phyloP scores from a whole-genome alignment of 768 basidiomycete genomes.

The Suillus tomentosus region DNA sequence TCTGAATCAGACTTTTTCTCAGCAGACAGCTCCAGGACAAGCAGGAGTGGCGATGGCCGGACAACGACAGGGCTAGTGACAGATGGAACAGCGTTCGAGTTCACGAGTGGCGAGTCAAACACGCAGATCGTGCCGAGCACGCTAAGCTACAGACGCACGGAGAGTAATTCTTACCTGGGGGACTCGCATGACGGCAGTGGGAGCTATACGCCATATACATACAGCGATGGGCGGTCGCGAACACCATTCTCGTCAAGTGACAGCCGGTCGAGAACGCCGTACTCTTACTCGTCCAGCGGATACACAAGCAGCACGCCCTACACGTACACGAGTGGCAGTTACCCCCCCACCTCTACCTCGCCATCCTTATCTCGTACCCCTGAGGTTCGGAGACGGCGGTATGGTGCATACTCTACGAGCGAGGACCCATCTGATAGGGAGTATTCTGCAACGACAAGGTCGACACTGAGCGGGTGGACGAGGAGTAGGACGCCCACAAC shows the following conservation, averaged over 20 bases:
- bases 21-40: conserved; percentile 31
- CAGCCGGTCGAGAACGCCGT: conserved; percentile 15
- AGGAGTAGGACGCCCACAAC: conserved; percentile 36
- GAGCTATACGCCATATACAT: conserved; percentile 31
- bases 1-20: conserved; percentile 39
- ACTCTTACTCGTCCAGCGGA: conserved; percentile 18
- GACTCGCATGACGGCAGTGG: conserved; percentile 51
- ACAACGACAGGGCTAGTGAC: conserved; percentile 37
- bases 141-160: conserved; percentile 51
- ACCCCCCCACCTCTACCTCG: conserved; percentile 36
- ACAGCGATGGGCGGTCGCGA: conserved; percentile 5
- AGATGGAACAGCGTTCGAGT: conserved; percentile 41
- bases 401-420: conserved; percentile 35
- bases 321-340: conserved; percentile 29
- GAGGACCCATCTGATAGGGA: conserved; percentile 62
- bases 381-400: conserved; percentile 56
- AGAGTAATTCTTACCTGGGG: conserved; percentile 57
- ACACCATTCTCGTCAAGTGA: conserved; percentile 14
- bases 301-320: conserved; percentile 19
- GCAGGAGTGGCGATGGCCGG: conserved; percentile 23
- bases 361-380: conserved; percentile 62
- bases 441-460: conserved; percentile 42
- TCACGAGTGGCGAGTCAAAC: conserved; percentile 39
- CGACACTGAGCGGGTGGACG: conserved; percentile 35
- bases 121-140: conserved; percentile 54